Evolutionary conservation across 2,329 filamentous ascomycete genomes (phyloP).

Genomic region (Triangularia verruculosa): DNA sequence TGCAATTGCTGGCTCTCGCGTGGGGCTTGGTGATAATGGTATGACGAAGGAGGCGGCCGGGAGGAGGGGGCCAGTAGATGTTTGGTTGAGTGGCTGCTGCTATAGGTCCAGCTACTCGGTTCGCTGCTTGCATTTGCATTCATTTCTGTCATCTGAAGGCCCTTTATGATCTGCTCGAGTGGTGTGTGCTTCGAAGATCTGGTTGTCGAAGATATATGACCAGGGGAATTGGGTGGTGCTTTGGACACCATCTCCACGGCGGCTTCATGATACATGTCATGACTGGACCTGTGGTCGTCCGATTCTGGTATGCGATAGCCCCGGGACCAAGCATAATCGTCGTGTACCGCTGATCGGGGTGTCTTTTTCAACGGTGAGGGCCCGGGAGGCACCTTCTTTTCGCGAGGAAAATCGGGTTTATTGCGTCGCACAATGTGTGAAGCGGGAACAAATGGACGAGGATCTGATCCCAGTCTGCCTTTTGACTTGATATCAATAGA

Average conservation of each 20-base stretch:
- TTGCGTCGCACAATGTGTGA: background rate
- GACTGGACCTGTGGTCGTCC: background rate
- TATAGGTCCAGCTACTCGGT: background rate
- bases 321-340: background rate
- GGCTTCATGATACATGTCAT: conserved; percentile 10
- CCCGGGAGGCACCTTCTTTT: background rate
- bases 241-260: conserved; percentile 1
- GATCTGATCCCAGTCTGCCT: background rate
- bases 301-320: background rate
- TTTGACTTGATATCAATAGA: background rate
- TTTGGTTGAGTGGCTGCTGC: background rate
- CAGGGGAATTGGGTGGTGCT: background rate
- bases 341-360: background rate
- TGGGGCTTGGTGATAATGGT: background rate
- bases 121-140: background rate
- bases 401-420: background rate
- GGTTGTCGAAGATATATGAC: background rate
- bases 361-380: background rate
- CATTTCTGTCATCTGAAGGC: background rate
- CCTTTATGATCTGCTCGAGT: background rate
- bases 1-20: background rate
- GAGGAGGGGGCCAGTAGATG: background rate
- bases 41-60: background rate
- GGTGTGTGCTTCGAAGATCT: background rate
- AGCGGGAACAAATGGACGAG: background rate